Base-by-base conservation (phyloP, 768 basidiomycete genomes). In the Tulasnella sp. region DNA sequence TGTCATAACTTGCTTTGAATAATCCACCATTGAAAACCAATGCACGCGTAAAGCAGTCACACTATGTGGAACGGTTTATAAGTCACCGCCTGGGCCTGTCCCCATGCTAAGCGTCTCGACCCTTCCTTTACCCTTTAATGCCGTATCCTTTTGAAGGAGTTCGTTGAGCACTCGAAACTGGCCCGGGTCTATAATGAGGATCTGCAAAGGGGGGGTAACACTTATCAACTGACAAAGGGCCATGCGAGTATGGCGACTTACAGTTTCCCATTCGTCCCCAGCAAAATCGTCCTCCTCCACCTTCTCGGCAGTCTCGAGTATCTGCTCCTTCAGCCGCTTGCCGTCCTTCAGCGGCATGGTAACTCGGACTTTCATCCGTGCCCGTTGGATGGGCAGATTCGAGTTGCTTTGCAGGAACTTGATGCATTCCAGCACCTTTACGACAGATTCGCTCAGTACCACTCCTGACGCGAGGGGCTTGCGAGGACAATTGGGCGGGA, bases 161-260 rank as follows among this genome's bases (percentile, higher is more conserved):
- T 98, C 94, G 64, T 84, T 87, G 62, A 99, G 77, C 17, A 84
- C 75, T 34, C 87, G 81, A 77, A 96, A 94, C 63, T 87, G 83
- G 39, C 86, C 80, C 4, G 96, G 94, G 67, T 97, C 92, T 59
- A 98, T 97, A 55, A 94, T 75, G 73, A 94, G 76, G 45, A 84
- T 79, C 94, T 98, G 63, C 11, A 6, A n/a, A 46, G 11, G 12
- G 8, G 23, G 9, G 36, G 40, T 19, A 45, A 23, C 17, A 27
- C 2, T 35, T 37, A 37, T 27, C 12, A n/a, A 39, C 46, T 8
- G 40, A 14, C 25, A 19, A 23, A 12, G 23, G 2, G 23, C 1
- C 17, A 41, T 11, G 14, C 7, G 5, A 34, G 17, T 6, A 25
- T 34, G 43, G 12, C 17, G 27, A 73, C 89, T 68, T 68, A 97